Evolutionary conservation across 1,284 basidiomycete genomes (phyloP), one percentile per base, ranked within the genome.

Genomic region (Trichosporon faecale): DNA sequence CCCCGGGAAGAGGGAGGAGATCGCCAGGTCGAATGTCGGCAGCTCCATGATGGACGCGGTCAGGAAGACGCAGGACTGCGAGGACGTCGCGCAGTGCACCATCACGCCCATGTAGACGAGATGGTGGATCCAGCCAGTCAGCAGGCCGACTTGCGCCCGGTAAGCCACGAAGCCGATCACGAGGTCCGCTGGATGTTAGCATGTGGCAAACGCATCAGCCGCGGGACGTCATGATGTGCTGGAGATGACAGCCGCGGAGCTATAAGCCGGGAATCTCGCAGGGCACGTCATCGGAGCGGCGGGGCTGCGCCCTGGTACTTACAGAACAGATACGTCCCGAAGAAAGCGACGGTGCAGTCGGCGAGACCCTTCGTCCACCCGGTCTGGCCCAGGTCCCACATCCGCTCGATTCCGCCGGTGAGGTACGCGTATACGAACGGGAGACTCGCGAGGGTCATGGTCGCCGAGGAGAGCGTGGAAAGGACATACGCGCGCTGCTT

Each of bases 51-150:
- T 73, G 2, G 85, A 84, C 4, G 79, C 84, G 12, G 87, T 74
- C 61, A 85, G 82, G 74, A 89, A 89, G 16, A 89, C 79, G 64
- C 86, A 84, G 3, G 85, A 77, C 83, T 85, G 85, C 2, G 74
- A 77, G 6, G 76, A 73, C 44, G 83, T 79, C 23, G 86, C 77
- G 1, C 86, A 77, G 73, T 86, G 79, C 60, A 87, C 82, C 71
- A 88, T 86, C 21, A 89, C 77, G 31, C 82, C 78, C 49, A 88
- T 78, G 75, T 89, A 89, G 11, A 86, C 78, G 74, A 82, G 79
- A 76, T 89, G 89, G 73, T 89, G 89, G 29, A 88, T 79, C 88
- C 88, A 89, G 6, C 88, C 89, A 1, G 87, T 88, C 25, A 88
- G 76, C 0, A 88, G 65, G 31, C 84, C 86, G 61, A 89, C 75